Evolutionary conservation across 176 grass and related monocot species (phyloP).

Genomic region (Leersia perrieri): DNA sequence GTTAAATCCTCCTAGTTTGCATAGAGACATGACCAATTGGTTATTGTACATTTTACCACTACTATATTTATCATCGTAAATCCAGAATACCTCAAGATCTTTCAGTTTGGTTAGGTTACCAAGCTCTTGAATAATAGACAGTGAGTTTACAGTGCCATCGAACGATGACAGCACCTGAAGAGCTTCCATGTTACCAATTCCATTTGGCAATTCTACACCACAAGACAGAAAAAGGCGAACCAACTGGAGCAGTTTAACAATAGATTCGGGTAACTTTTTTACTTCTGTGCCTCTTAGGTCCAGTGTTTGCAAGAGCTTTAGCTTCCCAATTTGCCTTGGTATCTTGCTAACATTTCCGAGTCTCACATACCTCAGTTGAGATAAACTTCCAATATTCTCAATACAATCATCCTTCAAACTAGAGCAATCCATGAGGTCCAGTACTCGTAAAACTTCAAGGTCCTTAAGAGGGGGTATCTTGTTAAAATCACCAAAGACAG

Average conservation of each 20-base stretch:
- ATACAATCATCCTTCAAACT: conserved; percentile 11
- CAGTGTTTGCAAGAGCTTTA: conserved; percentile 23
- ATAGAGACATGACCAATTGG: conserved; percentile 13
- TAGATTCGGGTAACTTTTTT: conserved; percentile 20
- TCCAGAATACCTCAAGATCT: conserved; percentile 12
- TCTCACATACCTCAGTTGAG: conserved; percentile 32
- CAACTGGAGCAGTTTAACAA: conserved; percentile 19
- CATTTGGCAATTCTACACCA: conserved; percentile 4
- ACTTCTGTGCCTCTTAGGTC: conserved; percentile 10
- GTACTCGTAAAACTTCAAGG: conserved; percentile 27
- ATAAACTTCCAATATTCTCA: conserved; percentile 27
- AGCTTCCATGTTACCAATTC: conserved; percentile 21
- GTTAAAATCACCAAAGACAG: conserved; percentile 22
- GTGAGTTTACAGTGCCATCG: conserved; percentile 1
- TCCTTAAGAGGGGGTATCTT: conserved; percentile 18
- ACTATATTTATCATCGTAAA: not conserved
- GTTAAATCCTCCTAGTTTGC: conserved; percentile 23
- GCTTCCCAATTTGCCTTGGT: conserved; percentile 12
- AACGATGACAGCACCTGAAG: conserved; percentile 24
- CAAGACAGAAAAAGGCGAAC: not conserved
- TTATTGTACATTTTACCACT: conserved; percentile 4
- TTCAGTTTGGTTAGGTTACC: conserved; percentile 29
- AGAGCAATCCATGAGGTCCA: conserved; percentile 15
- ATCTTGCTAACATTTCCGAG: conserved; percentile 14
- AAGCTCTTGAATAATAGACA: conserved; percentile 7